Conservation (phyloP, 495 filamentous ascomycete genomes). For the Hypoxylon fragiforme region DNA sequence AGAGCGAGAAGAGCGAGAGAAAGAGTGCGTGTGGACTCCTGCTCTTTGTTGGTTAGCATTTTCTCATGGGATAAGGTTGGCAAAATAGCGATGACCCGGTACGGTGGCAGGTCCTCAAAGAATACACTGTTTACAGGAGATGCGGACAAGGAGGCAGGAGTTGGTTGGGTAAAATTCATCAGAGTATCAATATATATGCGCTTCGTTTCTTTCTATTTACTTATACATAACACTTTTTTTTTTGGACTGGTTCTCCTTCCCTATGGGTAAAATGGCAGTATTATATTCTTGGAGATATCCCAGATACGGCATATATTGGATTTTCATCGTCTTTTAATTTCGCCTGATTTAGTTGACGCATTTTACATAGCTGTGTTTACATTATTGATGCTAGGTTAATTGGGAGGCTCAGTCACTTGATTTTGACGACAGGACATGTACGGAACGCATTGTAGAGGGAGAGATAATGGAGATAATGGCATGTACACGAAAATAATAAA, state of each 20-base stretch:
- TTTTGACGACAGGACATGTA: no score
- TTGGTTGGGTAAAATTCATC: conserved; percentile 31
- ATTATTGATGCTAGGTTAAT: no score
- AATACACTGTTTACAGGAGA: conserved; percentile 22
- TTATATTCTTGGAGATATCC: conserved; percentile 33
- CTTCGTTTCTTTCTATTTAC: conserved; percentile 8
- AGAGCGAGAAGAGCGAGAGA: conserved; percentile 1
- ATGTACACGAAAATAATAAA: no score
- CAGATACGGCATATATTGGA: no score
- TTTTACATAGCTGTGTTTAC: no score
- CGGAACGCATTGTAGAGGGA: no score
- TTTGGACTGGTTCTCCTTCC: background rate
- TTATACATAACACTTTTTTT: conserved; percentile 7
- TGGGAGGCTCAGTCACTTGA: no score
- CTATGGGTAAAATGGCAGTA: conserved; percentile 3
- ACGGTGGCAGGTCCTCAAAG: conserved; percentile 14
- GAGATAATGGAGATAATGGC: no score
- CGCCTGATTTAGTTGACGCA: no score
- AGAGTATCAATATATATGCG: conserved; percentile 5
- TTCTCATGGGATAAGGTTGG: conserved; percentile 15
- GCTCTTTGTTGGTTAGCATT: conserved; percentile 18
- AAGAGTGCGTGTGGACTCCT: background rate
- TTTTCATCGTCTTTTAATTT: no score
- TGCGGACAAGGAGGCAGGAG: conserved; percentile 22
- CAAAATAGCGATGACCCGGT: conserved; percentile 27